Conservation (phyloP, 352 stramenopile species). For the Pythium monospermum region DNA sequence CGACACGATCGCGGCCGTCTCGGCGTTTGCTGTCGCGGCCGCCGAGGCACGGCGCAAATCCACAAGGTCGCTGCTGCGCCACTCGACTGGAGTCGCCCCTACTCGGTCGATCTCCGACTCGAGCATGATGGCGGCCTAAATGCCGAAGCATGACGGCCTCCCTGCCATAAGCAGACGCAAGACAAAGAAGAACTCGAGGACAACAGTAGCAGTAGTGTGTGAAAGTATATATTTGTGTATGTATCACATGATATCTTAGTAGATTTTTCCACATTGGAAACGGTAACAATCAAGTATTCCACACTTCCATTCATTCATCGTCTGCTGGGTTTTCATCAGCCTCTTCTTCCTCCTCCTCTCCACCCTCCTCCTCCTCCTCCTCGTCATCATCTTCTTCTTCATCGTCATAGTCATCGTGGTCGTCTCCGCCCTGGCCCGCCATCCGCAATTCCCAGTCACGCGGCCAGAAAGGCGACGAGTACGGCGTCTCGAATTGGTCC, state of each 20-base stretch:
- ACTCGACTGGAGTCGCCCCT: slow-evolving; percentile 22
- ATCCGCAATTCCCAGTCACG: slow-evolving; percentile 53
- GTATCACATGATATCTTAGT: too few species aligned
- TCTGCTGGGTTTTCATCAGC: slow-evolving; percentile 3
- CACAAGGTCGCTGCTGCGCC: slow-evolving; percentile 41
- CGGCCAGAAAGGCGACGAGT: slow-evolving; percentile 74
- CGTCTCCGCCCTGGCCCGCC: background rate
- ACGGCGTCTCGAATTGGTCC: slow-evolving; percentile 54
- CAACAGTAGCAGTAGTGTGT: too few species aligned
- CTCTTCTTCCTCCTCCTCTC: slow-evolving; percentile 3
- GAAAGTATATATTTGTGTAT: too few species aligned
- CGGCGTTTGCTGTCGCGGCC: slow-evolving; percentile 43
- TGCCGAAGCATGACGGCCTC: background rate
- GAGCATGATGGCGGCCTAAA: slow-evolving; percentile 10
- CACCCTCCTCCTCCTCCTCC: background rate
- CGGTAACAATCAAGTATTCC: too few species aligned
- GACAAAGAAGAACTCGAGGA: too few species aligned
- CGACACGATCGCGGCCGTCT: slow-evolving; percentile 40
- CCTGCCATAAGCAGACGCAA: background rate
- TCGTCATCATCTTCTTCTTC: slow-evolving; percentile 8
- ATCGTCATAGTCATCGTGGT: slow-evolving; percentile 7
- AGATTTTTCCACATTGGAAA: too few species aligned
- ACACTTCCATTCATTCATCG: background rate
- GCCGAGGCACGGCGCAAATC: slow-evolving; percentile 50
- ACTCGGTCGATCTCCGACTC: slow-evolving; percentile 8